Percentiles rank a stretch among this genome's conserved stretches.
Conservation (phyloP, 192 early-diverging fungal genomes). For the Coemansia sp. region DNA sequence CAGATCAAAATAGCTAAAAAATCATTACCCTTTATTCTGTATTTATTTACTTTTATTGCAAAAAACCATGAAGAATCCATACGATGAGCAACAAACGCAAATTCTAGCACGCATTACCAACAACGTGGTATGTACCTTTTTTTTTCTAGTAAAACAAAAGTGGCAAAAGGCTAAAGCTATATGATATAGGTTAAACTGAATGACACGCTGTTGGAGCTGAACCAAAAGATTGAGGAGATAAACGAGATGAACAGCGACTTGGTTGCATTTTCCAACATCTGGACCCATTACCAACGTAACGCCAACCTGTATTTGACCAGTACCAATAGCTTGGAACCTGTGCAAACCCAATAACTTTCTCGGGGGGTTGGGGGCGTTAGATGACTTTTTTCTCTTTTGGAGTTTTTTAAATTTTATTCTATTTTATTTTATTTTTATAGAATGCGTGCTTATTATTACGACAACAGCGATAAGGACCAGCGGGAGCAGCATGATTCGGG, state of each 20-base stretch:
- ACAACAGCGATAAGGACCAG: slow-evolving; percentile 66
- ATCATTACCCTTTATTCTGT: too few species aligned
- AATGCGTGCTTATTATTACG: slow-evolving; percentile 81
- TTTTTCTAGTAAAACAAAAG: too few species aligned
- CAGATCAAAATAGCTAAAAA: too few species aligned
- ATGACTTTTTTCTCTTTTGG: too few species aligned
- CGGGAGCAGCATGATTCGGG: slow-evolving; percentile 77
- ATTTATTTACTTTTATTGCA: slow-evolving; percentile 7
- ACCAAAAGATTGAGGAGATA: slow-evolving; percentile 53
- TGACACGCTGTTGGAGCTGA: slow-evolving; percentile 48
- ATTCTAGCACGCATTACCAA: slow-evolving; percentile 53
- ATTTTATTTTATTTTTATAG: slow-evolving; percentile 2
- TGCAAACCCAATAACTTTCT: not conserved
- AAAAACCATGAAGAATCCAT: slow-evolving; percentile 40
- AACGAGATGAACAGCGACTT: slow-evolving; percentile 55
- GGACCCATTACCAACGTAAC: slow-evolving; percentile 54
- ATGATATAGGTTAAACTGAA: slow-evolving; percentile 47
- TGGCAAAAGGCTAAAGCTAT: too few species aligned
- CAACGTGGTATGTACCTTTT: slow-evolving; percentile 39
- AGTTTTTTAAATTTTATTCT: slow-evolving; percentile 3
- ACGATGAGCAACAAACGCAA: slow-evolving; percentile 54
- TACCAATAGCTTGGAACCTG: slow-evolving; percentile 41
- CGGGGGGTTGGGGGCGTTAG: too few species aligned
- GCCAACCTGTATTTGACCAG: slow-evolving; percentile 46
- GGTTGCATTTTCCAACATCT: slow-evolving; percentile 52